Conservation (phyloP, 345 rosid genomes). For the Eucalyptus globulus region DNA sequence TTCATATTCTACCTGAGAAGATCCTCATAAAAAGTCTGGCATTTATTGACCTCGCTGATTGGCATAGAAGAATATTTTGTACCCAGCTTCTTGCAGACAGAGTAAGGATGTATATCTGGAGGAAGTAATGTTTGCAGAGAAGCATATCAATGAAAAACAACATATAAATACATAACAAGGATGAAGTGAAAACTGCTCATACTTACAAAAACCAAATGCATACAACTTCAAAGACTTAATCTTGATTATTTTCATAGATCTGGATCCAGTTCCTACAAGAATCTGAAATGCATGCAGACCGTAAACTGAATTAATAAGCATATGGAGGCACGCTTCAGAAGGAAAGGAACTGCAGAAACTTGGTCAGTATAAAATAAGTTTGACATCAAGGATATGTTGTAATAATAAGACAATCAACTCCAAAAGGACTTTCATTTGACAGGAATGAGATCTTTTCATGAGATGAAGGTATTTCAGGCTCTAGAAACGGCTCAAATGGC, state of each 20-base stretch:
- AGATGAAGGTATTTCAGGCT: not conserved
- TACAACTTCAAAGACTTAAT: conserved; percentile 72
- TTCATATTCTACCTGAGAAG: conserved; percentile 61
- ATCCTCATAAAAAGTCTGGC: conserved; percentile 56
- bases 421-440: not conserved
- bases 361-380: not conserved
- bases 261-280: conserved; percentile 94
- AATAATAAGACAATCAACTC: not conserved
- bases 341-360: not conserved
- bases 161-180: not conserved
- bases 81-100: conserved; percentile 77
- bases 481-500: not conserved
- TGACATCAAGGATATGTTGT: not conserved
- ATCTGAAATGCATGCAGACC: conserved; percentile 30
- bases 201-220: conserved; percentile 96
- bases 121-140: not conserved
- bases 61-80: conserved; percentile 61
- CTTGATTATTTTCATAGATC: conserved; percentile 73
- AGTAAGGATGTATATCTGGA: conserved; percentile 68
- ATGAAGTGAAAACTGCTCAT: conserved; percentile 1
- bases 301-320: not conserved
- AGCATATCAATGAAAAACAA: not conserved
- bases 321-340: not conserved
- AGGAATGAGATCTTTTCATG: not conserved
- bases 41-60: conserved; percentile 33